Evolutionary conservation across 2,329 filamentous ascomycete species (phyloP).

Genomic region (Calonectria fujianensis): DNA sequence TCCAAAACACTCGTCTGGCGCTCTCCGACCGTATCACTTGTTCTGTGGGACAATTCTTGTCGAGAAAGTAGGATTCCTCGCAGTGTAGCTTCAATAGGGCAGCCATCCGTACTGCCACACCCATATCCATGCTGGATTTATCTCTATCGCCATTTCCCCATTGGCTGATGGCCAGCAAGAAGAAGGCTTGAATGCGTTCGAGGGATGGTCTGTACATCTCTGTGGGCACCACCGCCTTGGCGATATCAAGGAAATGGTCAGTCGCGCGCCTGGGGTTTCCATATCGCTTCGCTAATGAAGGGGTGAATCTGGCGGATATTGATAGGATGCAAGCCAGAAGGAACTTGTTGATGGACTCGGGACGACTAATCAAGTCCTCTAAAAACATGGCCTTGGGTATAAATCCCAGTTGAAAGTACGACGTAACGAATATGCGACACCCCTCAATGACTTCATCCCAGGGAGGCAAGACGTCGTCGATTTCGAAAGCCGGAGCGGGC

Average conservation of each 20-base stretch:
- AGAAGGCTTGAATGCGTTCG: slow-evolving; percentile 57
- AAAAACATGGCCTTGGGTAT: slow-evolving; percentile 58
- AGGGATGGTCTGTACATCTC: slow-evolving; percentile 57
- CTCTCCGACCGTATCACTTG: slow-evolving; percentile 58
- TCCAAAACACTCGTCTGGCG: slow-evolving; percentile 62
- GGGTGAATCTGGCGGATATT: slow-evolving; percentile 58
- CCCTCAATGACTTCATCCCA: slow-evolving; percentile 56
- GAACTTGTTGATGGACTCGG: slow-evolving; percentile 53
- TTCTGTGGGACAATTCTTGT: slow-evolving; percentile 51
- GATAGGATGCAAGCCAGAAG: slow-evolving; percentile 56
- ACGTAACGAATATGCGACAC: slow-evolving; percentile 54
- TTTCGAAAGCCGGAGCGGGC: slow-evolving; percentile 23
- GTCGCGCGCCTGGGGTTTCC: slow-evolving; percentile 51
- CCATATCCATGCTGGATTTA: slow-evolving; percentile 60
- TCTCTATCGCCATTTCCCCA: slow-evolving; percentile 60
- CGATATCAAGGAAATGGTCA: slow-evolving; percentile 54
- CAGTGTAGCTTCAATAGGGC: slow-evolving; percentile 59
- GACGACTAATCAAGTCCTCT: slow-evolving; percentile 50
- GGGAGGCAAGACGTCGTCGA: slow-evolving; percentile 47
- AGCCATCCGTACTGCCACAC: slow-evolving; percentile 61
- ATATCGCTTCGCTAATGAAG: slow-evolving; percentile 53
- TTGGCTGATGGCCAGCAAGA: slow-evolving; percentile 57
- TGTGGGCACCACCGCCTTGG: slow-evolving; percentile 48
- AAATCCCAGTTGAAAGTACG: slow-evolving; percentile 59
- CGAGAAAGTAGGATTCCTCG: slow-evolving; percentile 60